Evolutionary conservation across 164 flowering plant species (phyloP), one percentile per base, ranked within the genome.

Genomic region (Nymphaea thermarum): DNA sequence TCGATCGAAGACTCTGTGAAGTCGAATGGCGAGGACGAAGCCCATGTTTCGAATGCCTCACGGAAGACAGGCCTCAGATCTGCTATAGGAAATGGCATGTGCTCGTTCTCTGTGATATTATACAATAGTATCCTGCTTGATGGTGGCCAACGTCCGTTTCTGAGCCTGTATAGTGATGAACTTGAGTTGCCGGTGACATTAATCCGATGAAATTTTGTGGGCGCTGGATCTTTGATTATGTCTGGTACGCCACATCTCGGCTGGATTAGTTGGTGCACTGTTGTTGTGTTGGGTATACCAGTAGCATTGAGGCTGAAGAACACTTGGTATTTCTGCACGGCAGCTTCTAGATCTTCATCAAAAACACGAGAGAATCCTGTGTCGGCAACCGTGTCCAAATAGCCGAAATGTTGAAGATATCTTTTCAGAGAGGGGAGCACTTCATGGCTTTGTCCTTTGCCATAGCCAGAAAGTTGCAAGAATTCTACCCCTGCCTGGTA

Each of bases 221-320:
- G 36, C 36, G 36, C 36, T 0, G 36, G 36, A 25, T 25, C 36
- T 25, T 76, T 70, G 53, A 79, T 62, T 16, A 70, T 70, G 65
- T 91, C 98, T 2, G 83, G 64, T 4, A 84, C 82, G 43, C 95
- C 97, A 62, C 97, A 89, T 44, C 97, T 69, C 1, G 95, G 95
- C 6, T 69, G 41, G 70, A 69, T 68, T 76, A 91, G 80, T 11
- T 78, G 66, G 0, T 81, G 4, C 0, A 87, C 53, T 0, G 89
- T 86, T 0, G 64, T 16, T 2, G 70, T 63, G 66, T 85, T 87
- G 15, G 82, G 81, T 17, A 66, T 7, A 2, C 88, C 86, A 25
- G 85, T 80, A 70, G 47, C 67, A 68, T 77, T 79, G 77, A 91
- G 65, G 4, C 86, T 81, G 65, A 80, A 83, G 17, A 75, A 81